Evolutionary conservation across 306 rosid genomes (phyloP).

Genomic region (Ormosia semicastrata): DNA sequence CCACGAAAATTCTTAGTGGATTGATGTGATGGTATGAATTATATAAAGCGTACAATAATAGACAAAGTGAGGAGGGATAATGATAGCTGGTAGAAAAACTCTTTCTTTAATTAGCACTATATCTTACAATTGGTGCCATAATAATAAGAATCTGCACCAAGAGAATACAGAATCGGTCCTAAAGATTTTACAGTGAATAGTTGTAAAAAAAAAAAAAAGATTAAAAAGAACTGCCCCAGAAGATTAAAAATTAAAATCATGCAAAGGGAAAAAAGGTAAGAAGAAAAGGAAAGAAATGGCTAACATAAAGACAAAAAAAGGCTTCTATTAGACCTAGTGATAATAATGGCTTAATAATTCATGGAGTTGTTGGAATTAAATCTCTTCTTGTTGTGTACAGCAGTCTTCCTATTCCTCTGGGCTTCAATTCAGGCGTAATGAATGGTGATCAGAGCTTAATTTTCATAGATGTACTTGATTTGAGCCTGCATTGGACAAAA

Average conservation of each 20-base stretch:
- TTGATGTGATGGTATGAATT: slow-evolving; percentile 45
- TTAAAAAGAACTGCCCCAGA: slow-evolving; percentile 36
- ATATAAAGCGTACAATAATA: slow-evolving; percentile 33
- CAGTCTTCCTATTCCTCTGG: slow-evolving; percentile 37
- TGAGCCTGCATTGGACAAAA: slow-evolving; percentile 53
- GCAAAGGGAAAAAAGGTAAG: neutral
- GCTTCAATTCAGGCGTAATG: slow-evolving; percentile 50
- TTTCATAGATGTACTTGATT: slow-evolving; percentile 70
- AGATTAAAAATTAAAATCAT: slow-evolving; percentile 43
- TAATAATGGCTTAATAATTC: slow-evolving; percentile 46
- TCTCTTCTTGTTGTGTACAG: slow-evolving; percentile 66
- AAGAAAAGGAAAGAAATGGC: neutral
- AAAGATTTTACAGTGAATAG: slow-evolving; percentile 71
- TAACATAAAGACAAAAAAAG: slow-evolving; percentile 37
- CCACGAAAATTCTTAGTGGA: slow-evolving; percentile 35
- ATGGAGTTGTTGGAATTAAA: slow-evolving; percentile 52
- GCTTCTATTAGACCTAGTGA: slow-evolving; percentile 49
- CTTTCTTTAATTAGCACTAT: slow-evolving; percentile 59
- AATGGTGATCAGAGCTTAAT: slow-evolving; percentile 56
- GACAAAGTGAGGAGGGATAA: slow-evolving; percentile 26
- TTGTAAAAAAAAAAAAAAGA: slow-evolving; percentile 23
- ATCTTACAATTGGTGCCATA: slow-evolving; percentile 67
- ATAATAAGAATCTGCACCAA: slow-evolving; percentile 53
- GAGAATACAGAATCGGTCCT: slow-evolving; percentile 51
- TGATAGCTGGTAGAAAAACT: slow-evolving; percentile 34